Conservation (phyloP, 768 basidiomycete species). For the Rubroboletus pulcherrimus region DNA sequence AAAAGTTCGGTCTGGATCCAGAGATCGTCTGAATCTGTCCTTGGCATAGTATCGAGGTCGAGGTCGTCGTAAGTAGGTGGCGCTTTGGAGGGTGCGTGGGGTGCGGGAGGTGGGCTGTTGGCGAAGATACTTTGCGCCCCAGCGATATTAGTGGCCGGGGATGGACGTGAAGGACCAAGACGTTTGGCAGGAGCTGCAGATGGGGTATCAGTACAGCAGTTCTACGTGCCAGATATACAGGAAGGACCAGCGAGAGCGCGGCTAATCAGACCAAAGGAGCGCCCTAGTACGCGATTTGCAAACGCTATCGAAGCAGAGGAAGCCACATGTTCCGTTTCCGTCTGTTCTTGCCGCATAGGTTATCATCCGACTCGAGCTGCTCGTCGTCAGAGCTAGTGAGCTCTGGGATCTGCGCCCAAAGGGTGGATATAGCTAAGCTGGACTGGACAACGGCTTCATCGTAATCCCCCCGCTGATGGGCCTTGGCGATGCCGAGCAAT, state of each 20-base stretch:
- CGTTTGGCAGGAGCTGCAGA: background rate
- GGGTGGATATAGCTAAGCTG: constrained; percentile 44
- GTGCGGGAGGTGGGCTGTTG: constrained; percentile 19
- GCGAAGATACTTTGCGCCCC: constrained; percentile 22
- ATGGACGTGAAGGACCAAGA: background rate
- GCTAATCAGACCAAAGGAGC: constrained; percentile 7
- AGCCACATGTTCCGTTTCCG: background rate
- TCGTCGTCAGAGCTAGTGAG: constrained; percentile 24
- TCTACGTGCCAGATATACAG: background rate
- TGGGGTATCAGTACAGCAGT: background rate
- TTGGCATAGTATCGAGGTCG: constrained; percentile 3
- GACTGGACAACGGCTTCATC: constrained; percentile 42
- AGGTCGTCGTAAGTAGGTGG: constrained; percentile 10
- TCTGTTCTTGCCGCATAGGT: constrained; percentile 8
- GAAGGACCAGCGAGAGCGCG: constrained; percentile 25
- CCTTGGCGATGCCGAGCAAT: constrained; percentile 41
- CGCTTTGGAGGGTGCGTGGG: constrained; percentile 7
- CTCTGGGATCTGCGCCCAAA: constrained; percentile 39
- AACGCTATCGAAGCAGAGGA: background rate
- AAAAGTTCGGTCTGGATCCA: constrained; percentile 7
- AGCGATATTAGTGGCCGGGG: background rate
- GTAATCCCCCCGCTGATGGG: constrained; percentile 10
- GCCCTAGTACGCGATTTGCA: background rate
- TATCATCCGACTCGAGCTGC: constrained; percentile 22
- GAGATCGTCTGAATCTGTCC: background rate